Conservation (phyloP, 495 filamentous ascomycete genomes). For the Cetradonia linearis region DNA sequence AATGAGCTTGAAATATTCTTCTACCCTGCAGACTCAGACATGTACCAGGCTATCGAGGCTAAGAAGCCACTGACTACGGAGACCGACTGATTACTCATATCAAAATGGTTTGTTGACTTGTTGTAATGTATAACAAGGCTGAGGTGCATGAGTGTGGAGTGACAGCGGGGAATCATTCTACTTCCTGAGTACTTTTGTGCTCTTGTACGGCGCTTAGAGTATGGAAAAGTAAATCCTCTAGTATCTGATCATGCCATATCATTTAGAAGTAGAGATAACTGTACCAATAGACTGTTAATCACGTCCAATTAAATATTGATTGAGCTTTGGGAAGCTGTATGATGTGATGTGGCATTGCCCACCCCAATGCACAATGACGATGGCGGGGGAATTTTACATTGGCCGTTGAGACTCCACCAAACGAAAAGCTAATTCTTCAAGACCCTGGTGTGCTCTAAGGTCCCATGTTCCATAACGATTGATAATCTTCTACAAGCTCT, state of each 20-base stretch:
- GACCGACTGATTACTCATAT: neutral
- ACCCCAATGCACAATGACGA: constrained; percentile 19
- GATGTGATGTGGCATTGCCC: no score
- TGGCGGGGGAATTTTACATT: constrained; percentile 7
- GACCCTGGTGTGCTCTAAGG: neutral
- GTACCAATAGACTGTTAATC: no score
- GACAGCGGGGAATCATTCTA: neutral
- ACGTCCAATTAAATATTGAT: no score
- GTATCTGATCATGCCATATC: neutral
- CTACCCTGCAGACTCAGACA: neutral
- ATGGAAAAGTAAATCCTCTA: neutral
- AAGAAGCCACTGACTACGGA: neutral
- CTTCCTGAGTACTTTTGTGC: no score
- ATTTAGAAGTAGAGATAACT: neutral
- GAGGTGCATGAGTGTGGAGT: neutral
- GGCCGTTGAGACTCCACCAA: constrained; percentile 11
- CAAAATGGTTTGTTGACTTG: neutral
- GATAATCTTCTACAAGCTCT: neutral
- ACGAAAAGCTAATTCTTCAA: neutral
- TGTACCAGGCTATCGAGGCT: neutral
- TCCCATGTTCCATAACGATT: neutral
- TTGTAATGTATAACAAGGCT: neutral
- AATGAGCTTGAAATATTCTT: neutral
- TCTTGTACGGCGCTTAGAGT: no score
- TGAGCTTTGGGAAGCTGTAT: no score